Evolutionary conservation across 331 rosid species (phyloP).

Genomic region (Telfairia occidentalis): DNA sequence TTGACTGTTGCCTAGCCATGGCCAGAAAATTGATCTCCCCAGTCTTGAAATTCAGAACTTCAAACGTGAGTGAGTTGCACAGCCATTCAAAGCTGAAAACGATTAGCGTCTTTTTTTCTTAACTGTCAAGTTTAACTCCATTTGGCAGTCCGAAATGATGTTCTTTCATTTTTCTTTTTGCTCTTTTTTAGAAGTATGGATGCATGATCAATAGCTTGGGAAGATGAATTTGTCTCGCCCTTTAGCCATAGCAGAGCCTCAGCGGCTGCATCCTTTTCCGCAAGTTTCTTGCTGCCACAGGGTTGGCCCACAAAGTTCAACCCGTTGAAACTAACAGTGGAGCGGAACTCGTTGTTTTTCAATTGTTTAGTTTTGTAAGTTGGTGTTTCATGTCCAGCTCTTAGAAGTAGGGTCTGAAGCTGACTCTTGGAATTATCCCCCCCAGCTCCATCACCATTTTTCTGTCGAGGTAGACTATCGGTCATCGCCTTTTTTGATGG

Average conservation of each 20-base stretch:
- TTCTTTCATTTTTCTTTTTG: slow-evolving; percentile 30
- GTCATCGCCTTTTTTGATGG: slow-evolving; percentile 34
- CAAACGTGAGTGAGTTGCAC: background rate
- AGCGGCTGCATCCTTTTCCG: slow-evolving; percentile 79
- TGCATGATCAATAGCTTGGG: slow-evolving; percentile 35
- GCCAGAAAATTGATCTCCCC: background rate
- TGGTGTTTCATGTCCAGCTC: slow-evolving; percentile 73
- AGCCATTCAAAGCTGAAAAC: background rate
- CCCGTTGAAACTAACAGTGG: slow-evolving; percentile 79
- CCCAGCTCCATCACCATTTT: slow-evolving; percentile 18
- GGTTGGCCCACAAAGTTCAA: slow-evolving; percentile 64
- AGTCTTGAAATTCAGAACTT: background rate
- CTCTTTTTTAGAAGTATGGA: slow-evolving; percentile 57
- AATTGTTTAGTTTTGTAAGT: slow-evolving; percentile 64
- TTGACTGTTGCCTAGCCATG: background rate
- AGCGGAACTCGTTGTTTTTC: slow-evolving; percentile 57
- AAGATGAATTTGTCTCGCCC: slow-evolving; percentile 49
- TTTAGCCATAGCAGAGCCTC: slow-evolving; percentile 79
- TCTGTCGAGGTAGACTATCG: slow-evolving; percentile 16
- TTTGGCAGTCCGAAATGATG: slow-evolving; percentile 33
- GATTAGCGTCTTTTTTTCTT: background rate
- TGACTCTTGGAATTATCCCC: slow-evolving; percentile 46
- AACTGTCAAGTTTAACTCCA: slow-evolving; percentile 32
- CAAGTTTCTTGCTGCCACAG: slow-evolving; percentile 51
- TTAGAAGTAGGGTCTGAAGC: slow-evolving; percentile 59